Evolutionary conservation across 1,139 yeast species (phyloP), one percentile per base, ranked within the genome.

Genomic region (Magnusiomyces paraingens): DNA sequence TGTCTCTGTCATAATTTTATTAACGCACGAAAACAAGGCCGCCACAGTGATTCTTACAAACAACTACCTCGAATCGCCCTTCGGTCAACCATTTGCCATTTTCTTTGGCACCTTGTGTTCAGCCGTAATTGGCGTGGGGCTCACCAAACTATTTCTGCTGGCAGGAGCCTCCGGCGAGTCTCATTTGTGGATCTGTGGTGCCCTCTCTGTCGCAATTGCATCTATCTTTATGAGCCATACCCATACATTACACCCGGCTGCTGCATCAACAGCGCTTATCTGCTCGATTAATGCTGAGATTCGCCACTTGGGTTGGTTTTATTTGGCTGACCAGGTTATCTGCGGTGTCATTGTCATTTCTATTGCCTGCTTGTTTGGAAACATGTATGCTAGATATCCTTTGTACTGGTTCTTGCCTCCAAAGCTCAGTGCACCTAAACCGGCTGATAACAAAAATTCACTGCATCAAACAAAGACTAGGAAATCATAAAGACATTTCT

Each of bases 161-260:
- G 61, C 63, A 14, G 55, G 59, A 47, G 44, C 57, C 1, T 57
- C 55, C 46, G 62, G 63, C 41, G 68, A 64, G 48, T 70, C 76
- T 36, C 72, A 80, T 62, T 73, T 79, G 58, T 84, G 85, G 80
- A 72, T 82, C 4, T 76, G 80, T 35, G 89, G 84, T 1, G 84
- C 86, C 0, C 65, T 84, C 38, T 72, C 83, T 49, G 84, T 82
- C 6, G 84, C 78, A 0, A 60, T 81, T 2, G 63, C 84, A 0
- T 78, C 84, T 8, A 81, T 79, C 6, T 65, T 72, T 11, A 82
- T 83, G 86, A 69, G 79, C 14, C 62, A 82, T 0, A 65, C 74
- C 10, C 81, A 81, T 60, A 77, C 83, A 55, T 78, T 82, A 0
- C 90, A 84, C 66, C 90, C 90, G 0, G 90, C 90, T 0, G 84